Base-by-base conservation (phyloP, 2,329 filamentous ascomycete genomes). In the Knufia fluminis region DNA sequence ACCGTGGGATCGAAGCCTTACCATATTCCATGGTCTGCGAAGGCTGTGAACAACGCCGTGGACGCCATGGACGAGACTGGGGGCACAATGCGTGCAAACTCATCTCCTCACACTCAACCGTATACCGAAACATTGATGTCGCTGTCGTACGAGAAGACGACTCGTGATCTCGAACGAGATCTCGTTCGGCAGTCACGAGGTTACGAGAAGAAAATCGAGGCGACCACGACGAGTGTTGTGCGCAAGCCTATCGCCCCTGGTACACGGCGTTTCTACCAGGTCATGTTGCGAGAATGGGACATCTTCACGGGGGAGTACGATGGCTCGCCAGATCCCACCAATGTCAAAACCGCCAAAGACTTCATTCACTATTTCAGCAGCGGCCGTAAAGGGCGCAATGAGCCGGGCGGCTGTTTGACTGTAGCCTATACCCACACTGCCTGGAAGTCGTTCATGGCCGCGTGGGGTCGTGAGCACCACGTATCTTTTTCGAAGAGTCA, bases 341-440 rank as follows among this genome's bases (percentile, higher is more conserved):
- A 50, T n/a, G 41, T 44, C 17, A 50, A 50, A 33, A 46, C 48
- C 16, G 42, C 41, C 26, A 50, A 50, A 32, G 40, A 46, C 23
- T 36, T 50, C 31, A 39, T 50, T 39, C 16, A 33, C 41, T 50
- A 33, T 23, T 50, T 45, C 40, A 38, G 40, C 26, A 50, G 23
- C 17, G 48, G 41, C 22, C 42, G 48, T 16, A 50, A 39, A 36
- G 19, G 39, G 19, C 23, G 41, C 22, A 46, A 46, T 48, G 52
- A 38, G 14, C 17, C 28, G 9, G 48, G 35, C 10, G 45, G 42
- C 38, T 43, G 38, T 10, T 41, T 53, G 28, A 50, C 47, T 28
- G 33, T 17, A n/a, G 9, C 33, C 10, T 36, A 36, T 36, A 36
- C 33, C 33, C n/a, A 36, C 16, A 17, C 16, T 17, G 33, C 33